Percentiles rank a stretch among this genome's conserved stretches.
phyloP scores from a whole-genome alignment of 75 land plant species.

The Cupressus sempervirens region DNA sequence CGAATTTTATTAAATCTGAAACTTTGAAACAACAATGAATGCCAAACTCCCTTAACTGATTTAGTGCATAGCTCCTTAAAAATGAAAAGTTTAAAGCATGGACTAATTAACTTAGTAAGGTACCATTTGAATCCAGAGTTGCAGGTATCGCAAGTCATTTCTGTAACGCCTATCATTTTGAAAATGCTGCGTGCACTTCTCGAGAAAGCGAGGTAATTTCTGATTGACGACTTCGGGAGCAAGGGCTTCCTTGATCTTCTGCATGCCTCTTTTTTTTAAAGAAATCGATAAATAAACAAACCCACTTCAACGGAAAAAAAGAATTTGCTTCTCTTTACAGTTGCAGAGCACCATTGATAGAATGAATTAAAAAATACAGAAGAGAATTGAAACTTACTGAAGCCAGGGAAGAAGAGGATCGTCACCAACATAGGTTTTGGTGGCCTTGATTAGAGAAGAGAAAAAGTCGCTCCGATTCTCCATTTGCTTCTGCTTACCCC shows the following conservation, averaged over 20 bases:
- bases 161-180: slow-evolving; percentile 49
- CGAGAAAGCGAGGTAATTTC: slow-evolving; percentile 83
- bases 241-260: slow-evolving; percentile 47
- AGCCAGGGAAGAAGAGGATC: slow-evolving; percentile 96
- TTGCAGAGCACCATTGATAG: background rate
- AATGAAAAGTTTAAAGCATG: background rate
- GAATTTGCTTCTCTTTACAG: background rate
- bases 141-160: slow-evolving; percentile 68
- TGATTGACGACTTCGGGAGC: slow-evolving; percentile 52
- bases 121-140: slow-evolving; percentile 87
- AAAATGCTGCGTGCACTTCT: slow-evolving; percentile 67
- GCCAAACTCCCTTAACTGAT: background rate
- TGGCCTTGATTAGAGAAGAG: slow-evolving; percentile 57
- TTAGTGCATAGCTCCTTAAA: background rate
- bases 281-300: background rate
- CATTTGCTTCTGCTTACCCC: background rate
- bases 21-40: background rate
- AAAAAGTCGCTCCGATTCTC: slow-evolving; percentile 27
- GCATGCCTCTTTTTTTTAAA: slow-evolving; percentile 62
- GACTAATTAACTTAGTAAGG: background rate
- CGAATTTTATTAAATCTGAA: background rate
- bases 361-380: background rate
- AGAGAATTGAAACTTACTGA: slow-evolving; percentile 25
- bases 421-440: slow-evolving; percentile 65
- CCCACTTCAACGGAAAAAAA: background rate